phyloP scores from a whole-genome alignment of 139 green algal genomes.

The Pseudopediastrum boryanum region DNA sequence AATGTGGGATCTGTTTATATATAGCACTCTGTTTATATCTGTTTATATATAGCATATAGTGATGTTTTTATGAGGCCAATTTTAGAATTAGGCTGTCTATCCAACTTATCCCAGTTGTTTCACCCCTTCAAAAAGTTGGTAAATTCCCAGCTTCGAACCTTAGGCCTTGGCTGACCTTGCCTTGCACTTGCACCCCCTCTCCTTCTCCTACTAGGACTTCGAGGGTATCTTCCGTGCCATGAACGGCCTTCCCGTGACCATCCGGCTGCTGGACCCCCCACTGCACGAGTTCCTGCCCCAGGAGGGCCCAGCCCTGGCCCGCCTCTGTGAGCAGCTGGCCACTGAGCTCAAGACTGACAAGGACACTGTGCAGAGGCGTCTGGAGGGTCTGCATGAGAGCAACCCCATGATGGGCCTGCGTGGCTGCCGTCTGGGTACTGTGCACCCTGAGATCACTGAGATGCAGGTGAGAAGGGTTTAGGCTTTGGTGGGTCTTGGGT shows the following conservation, averaged over 20 bases:
- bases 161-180: too few relatives aligned
- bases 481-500: neutral
- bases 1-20: too few relatives aligned
- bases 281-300: conserved; percentile 96
- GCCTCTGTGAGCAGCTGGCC: conserved; percentile 69
- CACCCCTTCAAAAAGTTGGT: too few relatives aligned
- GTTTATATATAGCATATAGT: too few relatives aligned
- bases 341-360: conserved; percentile 46
- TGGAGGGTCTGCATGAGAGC: conserved; percentile 78
- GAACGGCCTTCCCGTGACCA: conserved; percentile 87
- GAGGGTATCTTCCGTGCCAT: conserved; percentile 86
- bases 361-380: conserved; percentile 50
- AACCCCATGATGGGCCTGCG: conserved; percentile 93
- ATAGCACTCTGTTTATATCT: too few relatives aligned
- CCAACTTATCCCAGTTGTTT: too few relatives aligned
- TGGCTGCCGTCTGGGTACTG: conserved; percentile 88
- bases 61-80: too few relatives aligned
- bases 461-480: conserved; percentile 54
- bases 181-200: neutral
- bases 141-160: too few relatives aligned
- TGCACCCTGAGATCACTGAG: conserved; percentile 85
- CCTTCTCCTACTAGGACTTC: conserved; percentile 66
- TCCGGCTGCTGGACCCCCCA: conserved; percentile 92
- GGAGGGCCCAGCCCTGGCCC: conserved; percentile 65
- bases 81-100: too few relatives aligned